A percentile compares a stretch with the other conserved stretches of the same genome.
Evolutionary conservation across 78 protist species (phyloP).

Genomic region (Dictyostelium firmibasis): DNA sequence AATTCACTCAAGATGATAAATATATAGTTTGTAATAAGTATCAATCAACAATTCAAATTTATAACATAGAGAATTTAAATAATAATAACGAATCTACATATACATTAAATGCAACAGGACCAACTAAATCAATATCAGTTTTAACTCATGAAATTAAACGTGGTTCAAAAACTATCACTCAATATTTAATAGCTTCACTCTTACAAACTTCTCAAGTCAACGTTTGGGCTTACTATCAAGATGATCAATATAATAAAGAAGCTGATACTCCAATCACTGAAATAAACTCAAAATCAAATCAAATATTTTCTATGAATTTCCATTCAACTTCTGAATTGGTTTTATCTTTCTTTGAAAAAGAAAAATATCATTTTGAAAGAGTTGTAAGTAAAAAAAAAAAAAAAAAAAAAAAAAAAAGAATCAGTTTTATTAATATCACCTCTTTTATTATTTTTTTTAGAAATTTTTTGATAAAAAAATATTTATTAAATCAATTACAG

Average conservation of each 20-base stretch:
- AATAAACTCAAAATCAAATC: neutral
- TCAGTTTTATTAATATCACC: neutral
- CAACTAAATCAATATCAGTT: neutral
- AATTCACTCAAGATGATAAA: neutral
- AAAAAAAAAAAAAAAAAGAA: neutral
- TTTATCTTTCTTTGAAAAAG: neutral
- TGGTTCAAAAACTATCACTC: neutral
- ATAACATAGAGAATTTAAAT: neutral
- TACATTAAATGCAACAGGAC: neutral
- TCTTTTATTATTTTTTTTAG: neutral
- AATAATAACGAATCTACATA: neutral
- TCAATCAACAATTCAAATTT: neutral
- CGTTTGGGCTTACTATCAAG: constrained; percentile 8
- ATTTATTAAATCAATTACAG: constrained; percentile 2
- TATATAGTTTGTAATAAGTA: neutral
- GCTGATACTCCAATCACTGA: neutral
- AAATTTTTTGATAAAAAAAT: constrained; percentile 6
- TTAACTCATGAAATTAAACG: constrained; percentile 5
- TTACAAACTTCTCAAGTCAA: neutral
- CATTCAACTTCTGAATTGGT: neutral
- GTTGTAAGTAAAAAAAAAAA: neutral
- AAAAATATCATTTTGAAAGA: neutral
- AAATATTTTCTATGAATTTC: neutral
- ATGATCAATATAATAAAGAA: neutral
- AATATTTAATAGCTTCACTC: neutral